These are phyloP conservation scores for Setaria italica DNA, from an alignment of 202 grass and related monocot species.

Conservation along the genomic window DNA sequence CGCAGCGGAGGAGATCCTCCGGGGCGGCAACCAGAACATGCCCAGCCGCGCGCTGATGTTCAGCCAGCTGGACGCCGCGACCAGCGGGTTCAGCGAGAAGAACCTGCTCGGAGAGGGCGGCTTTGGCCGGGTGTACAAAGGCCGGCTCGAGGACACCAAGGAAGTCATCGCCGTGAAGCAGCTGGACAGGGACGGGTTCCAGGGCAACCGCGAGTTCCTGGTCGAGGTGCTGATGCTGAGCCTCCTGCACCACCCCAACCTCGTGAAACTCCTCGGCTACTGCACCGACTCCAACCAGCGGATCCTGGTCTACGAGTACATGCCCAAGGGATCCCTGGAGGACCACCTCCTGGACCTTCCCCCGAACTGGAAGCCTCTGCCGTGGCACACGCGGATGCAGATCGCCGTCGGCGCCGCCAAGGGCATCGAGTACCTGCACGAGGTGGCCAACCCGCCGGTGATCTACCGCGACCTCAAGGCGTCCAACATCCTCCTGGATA, in stretches of 20 bases:
- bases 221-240: constrained; percentile 94
- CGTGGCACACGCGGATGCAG: constrained; percentile 86
- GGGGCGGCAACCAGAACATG: constrained; percentile 69
- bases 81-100: constrained; percentile 58
- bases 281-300: constrained; percentile 72
- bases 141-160: constrained; percentile 57
- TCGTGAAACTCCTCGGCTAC: constrained; percentile 80
- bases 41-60: constrained; percentile 72
- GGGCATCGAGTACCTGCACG: constrained; percentile 90
- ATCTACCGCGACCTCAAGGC: constrained; percentile 92
- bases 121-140: constrained; percentile 84
- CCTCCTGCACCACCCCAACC: constrained; percentile 79
- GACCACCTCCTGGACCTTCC: constrained; percentile 73
- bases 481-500: constrained; percentile 86
- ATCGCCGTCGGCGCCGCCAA: constrained; percentile 78
- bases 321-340: constrained; percentile 71
- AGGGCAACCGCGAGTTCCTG: constrained; percentile 92
- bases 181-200: constrained; percentile 75
- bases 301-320: constrained; percentile 88
- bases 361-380: constrained; percentile 49
- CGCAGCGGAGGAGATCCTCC: constrained; percentile 68
- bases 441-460: constrained; percentile 88
- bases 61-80: constrained; percentile 56
- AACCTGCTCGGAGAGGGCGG: constrained; percentile 93
- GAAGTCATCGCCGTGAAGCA: constrained; percentile 78